Evolutionary conservation across 2,329 filamentous ascomycete genomes (phyloP), one percentile per base, ranked within the genome.

Genomic region (Monosporascus ibericus): DNA sequence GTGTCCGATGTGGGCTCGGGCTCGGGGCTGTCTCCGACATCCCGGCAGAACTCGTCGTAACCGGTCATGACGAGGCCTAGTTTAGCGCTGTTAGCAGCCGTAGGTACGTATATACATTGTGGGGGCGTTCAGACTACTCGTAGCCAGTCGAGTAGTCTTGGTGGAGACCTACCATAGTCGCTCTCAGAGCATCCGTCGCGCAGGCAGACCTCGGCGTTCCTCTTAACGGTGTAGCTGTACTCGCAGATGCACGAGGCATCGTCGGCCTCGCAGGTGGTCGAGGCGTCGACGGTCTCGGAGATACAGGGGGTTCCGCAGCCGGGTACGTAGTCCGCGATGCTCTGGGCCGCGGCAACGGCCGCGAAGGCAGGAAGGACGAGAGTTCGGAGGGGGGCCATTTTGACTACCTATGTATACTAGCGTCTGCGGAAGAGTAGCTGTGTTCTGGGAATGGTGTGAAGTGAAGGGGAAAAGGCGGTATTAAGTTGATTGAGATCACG

Each of bases 211-310:
- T 64, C 61, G 30, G 63, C 63, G 52, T 66, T 62, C 3, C 61
- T 54, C 50, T 63, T 62, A 47, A 66, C 55, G 9, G 63, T 63
- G 55, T 66, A 66, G 42, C 60, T 55, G 36, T 52, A 30, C 9
- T 48, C 42, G 57, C 64, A 66, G 50, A 66, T 63, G 48, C 64
- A 66, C 8, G 49, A 46, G 52, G 63, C 64, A 55, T 66, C 64
- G 24, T 46, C 42, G 24, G 52, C 47, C 8, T 49, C 57, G 42
- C 64, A 66, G 14, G 62, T 64, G 6, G 64, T 64, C 54, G 62
- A 56, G 48, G 60, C 24, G 20, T 53, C 56, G 3, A 66, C 58
- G 18, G 62, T 44, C 4, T 60, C 53, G 34, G 44, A 44, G 49
- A 66, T 62, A 30, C 63, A 66, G 17, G 55, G 44, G 2, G 62